Evolutionary conservation across 2,329 filamentous ascomycete genomes (phyloP), one percentile per base, ranked within the genome.

Genomic region (Lecanicillium sp.): DNA sequence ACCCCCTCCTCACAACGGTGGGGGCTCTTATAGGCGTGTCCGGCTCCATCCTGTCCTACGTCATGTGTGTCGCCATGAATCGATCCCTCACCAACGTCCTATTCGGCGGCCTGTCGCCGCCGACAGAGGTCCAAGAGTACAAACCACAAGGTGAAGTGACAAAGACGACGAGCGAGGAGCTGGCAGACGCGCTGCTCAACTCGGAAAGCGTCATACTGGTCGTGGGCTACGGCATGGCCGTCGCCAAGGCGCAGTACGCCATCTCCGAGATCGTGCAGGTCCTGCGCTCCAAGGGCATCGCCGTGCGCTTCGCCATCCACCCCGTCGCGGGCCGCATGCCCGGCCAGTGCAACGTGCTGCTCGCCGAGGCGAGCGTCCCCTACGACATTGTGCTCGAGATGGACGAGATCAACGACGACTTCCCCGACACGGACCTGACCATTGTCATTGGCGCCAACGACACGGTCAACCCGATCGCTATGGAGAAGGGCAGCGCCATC

Each of bases 401-500:
- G 89, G 90, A 95, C 57, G 90, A 95, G 71, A 94, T 95, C 69
- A 95, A 95, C 64, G 89, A 94, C 53, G 89, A 95, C 59, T 95
- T 95, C 63, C 67, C 75, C 6, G 86, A 93, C 23, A 94, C 90
- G 0, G 90, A 95, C 58, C 73, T 95, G 9, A 90, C 87, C 0
- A 78, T 95, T 3, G 89, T 95, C 0, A 95, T 95, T 59, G 90
- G 90, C 3, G 90, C 90, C 8, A 95, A 95, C 57, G 90, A 95
- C 58, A 95, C 90, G 0, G 90, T 95, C 30, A 95, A 95, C 60
- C 90, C 90, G 0, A 91, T 91, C 58, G 88, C 90, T 0, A 69
- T 95, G 54, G 87, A 95, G 62, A 83, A 86, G 5, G 87, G 87
- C 26, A 88, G 84, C 51, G 78, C 87, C 0, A 95, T 95, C 56